These are phyloP conservation scores for bread wheat (Triticum aestivum) DNA, from an alignment of 176 grass and related monocot genomes.

Conservation along the genomic window IWGSC_CS_RefSeq_v2.1 NC_057802.1:94608866-94609365, in stretches of 20 bases:
- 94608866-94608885: conserved; percentile 2
- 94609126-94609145: neutral
- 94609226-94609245: neutral
- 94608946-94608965: conserved; percentile 77
- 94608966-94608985: conserved; percentile 95
- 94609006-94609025: conserved; percentile 89
- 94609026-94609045: conserved; percentile 98
- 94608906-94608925: neutral
- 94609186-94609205: neutral
- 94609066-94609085: conserved; percentile 68
- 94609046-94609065: conserved; percentile 95
- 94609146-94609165: neutral
- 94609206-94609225: neutral
- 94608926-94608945: conserved; percentile 81
- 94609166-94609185: neutral
- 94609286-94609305: neutral
- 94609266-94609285: neutral
- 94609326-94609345: neutral
- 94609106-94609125: neutral
- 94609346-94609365: neutral
- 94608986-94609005: conserved; percentile 94
- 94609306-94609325: neutral
- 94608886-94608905: neutral
- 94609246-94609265: neutral
- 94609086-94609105: conserved; percentile 17